A percentile compares a stretch with the other conserved stretches of the same genome.
Evolutionary conservation across 2,329 filamentous ascomycete genomes (phyloP).

Genomic region (Karstenula rhodostoma): DNA sequence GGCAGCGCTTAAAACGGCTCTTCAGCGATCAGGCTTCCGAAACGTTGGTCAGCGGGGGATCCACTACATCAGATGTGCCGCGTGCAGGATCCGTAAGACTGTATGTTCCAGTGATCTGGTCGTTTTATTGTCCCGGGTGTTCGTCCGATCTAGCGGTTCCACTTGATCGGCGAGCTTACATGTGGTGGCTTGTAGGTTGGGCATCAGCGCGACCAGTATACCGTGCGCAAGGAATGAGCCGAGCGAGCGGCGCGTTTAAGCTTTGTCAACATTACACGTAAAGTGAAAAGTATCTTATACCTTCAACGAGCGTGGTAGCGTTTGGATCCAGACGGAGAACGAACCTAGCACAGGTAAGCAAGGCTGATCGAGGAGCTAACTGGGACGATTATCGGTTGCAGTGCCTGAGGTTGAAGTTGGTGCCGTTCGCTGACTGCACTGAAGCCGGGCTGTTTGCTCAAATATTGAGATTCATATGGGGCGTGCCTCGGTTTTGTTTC

Average conservation of each 20-base stretch:
- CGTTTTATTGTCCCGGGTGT: not conserved
- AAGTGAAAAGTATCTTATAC: not conserved
- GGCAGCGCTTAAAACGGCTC: not conserved
- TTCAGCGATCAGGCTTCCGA: constrained; percentile 5
- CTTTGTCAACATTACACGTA: not conserved
- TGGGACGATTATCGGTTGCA: not conserved
- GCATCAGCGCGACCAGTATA: not conserved
- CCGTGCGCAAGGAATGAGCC: not conserved
- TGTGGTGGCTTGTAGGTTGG: constrained; percentile 10
- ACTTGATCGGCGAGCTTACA: constrained; percentile 1
- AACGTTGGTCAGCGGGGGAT: constrained; percentile 15
- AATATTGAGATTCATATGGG: not conserved
- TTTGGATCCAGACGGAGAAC: too few species aligned
- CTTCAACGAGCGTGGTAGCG: not conserved
- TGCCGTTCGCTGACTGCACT: not conserved
- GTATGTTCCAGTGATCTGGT: not conserved
- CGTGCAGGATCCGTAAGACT: not conserved
- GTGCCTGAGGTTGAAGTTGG: not conserved
- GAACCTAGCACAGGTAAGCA: not conserved
- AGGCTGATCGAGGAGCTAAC: not conserved
- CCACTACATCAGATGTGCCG: constrained; percentile 2
- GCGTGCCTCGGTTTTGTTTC: not conserved
- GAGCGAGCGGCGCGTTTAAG: not conserved
- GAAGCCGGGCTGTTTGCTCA: not conserved
- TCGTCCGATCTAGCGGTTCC: not conserved